phyloP scores from a whole-genome alignment of 1,284 basidiomycete species.

The Melampsora larici-populina region DNA sequence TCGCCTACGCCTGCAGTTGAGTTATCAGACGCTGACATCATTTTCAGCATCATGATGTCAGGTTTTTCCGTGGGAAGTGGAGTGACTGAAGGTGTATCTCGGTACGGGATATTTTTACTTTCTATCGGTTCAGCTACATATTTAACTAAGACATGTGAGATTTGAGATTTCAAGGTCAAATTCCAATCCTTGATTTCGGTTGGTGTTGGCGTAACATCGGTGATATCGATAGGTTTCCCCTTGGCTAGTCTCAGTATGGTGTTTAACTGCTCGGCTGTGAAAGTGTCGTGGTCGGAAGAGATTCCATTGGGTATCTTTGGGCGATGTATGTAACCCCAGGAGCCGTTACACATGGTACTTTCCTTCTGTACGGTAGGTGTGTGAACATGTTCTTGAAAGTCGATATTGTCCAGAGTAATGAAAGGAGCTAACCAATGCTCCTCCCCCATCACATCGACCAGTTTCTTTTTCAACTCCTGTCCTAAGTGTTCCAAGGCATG shows the following conservation, averaged over 20 bases:
- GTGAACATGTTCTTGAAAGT: slow-evolving; percentile 19
- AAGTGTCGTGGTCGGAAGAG: not conserved
- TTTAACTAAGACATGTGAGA: not conserved
- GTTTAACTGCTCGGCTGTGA: not conserved
- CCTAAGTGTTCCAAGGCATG: not conserved
- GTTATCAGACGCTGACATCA: slow-evolving; percentile 24
- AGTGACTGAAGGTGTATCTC: not conserved
- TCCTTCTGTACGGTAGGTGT: not conserved
- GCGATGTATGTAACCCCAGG: slow-evolving; percentile 29
- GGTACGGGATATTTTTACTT: not conserved
- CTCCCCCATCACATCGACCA: not conserved
- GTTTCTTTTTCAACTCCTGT: not conserved
- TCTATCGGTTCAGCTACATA: not conserved
- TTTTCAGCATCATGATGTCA: too few relatives aligned
- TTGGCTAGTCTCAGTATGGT: not conserved
- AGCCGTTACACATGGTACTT: not conserved
- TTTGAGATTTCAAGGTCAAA: not conserved
- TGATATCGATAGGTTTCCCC: not conserved
- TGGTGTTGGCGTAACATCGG: not conserved
- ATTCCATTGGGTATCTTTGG: not conserved
- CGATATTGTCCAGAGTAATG: not conserved
- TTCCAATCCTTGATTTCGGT: not conserved
- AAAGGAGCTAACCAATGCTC: too few relatives aligned
- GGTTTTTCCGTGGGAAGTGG: slow-evolving; percentile 3
- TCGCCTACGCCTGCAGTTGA: slow-evolving; percentile 8